These are phyloP conservation scores for Neurospora sp. DNA, from an alignment of 495 filamentous ascomycete species.

Conservation along the genomic window DNA sequence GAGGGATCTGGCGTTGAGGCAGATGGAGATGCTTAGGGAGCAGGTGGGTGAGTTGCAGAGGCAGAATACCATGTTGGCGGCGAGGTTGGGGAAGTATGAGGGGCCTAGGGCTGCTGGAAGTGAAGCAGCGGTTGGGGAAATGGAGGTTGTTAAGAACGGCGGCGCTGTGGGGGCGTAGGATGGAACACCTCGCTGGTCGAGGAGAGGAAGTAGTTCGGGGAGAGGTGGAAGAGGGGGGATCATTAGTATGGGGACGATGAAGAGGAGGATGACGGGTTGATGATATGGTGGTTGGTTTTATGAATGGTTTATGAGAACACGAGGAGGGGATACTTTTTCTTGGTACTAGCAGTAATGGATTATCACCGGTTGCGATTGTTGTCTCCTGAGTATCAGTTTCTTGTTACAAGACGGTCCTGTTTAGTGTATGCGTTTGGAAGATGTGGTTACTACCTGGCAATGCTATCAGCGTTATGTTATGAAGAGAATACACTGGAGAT, in stretches of 20 bases:
- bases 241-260: not conserved
- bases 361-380: not conserved
- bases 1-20: constrained; percentile 43
- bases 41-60: constrained; percentile 54
- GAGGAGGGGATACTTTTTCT: not conserved
- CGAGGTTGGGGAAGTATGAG: constrained; percentile 31
- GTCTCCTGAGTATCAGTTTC: not conserved
- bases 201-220: not conserved
- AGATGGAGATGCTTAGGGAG: constrained; percentile 53
- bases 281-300: not conserved
- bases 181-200: not conserved
- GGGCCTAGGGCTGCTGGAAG: not conserved
- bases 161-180: not conserved
- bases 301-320: not conserved
- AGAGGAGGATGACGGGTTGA: not conserved
- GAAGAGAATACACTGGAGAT: not conserved
- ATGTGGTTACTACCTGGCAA: not conserved
- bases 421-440: not conserved
- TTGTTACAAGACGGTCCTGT: not conserved
- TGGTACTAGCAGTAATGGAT: not conserved
- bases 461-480: not conserved
- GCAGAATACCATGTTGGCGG: constrained; percentile 53
- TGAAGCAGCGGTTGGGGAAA: not conserved
- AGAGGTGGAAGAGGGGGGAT: not conserved
- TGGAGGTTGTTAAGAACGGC: not conserved